phyloP scores from a whole-genome alignment of 495 filamentous ascomycete species.

The Chaetomium tenue region DNA sequence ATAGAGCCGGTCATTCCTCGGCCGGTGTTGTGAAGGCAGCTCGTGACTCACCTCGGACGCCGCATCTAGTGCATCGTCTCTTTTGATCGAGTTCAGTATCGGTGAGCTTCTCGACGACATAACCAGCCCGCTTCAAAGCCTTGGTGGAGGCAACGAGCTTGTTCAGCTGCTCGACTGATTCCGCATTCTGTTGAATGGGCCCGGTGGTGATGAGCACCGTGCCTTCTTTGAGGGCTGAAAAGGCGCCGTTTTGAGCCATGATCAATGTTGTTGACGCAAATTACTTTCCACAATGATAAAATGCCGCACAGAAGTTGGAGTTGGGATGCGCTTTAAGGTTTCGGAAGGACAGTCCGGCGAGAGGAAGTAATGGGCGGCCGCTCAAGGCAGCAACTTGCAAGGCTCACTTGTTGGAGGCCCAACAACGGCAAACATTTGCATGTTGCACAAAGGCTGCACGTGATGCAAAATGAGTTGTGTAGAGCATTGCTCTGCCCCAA shows the following conservation, averaged over 20 bases:
- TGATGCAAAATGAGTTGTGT: not conserved
- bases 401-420: not conserved
- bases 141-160: not conserved
- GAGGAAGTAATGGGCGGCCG: not conserved
- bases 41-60: slow-evolving; percentile 4
- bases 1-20: not conserved
- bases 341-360: not conserved
- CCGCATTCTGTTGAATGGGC: not conserved
- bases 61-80: slow-evolving; percentile 14
- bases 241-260: not conserved
- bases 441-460: slow-evolving; percentile 1
- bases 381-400: not conserved
- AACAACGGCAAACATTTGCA: not conserved
- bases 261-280: not conserved
- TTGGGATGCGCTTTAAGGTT: not conserved
- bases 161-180: slow-evolving; percentile 12
- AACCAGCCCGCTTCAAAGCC: slow-evolving; percentile 1
- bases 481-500: too few species aligned
- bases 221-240: not conserved
- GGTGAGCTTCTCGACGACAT: slow-evolving; percentile 1
- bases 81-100: slow-evolving; percentile 1
- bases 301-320: not conserved
- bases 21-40: not conserved
- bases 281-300: not conserved
- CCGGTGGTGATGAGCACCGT: not conserved